Percentiles rank a stretch among this genome's conserved stretches.
Evolutionary conservation across 371 early-diverging fungal genomes (phyloP).

Genomic region (Haplosporangium sp.): DNA sequence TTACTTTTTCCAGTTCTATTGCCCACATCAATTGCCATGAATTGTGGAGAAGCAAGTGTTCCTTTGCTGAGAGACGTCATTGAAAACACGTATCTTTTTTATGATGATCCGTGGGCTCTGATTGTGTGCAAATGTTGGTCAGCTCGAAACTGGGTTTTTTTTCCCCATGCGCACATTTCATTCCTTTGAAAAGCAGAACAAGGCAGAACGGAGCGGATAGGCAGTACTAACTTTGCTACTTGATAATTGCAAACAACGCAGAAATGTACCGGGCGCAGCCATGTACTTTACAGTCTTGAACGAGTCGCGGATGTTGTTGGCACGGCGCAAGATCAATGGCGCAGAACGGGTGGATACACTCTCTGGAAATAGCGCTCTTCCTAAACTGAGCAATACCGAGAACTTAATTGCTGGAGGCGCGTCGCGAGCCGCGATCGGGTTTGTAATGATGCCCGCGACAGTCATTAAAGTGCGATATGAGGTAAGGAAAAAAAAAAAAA

Average conservation of each 20-base stretch:
- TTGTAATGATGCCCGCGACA: constrained; percentile 94
- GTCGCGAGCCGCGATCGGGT: constrained; percentile 88
- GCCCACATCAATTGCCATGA: too few relatives aligned
- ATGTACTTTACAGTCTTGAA: constrained; percentile 77
- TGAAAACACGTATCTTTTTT: too few relatives aligned
- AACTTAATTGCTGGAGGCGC: constrained; percentile 84
- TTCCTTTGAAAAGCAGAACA: too few relatives aligned
- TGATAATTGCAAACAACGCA: too few relatives aligned
- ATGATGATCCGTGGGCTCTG: too few relatives aligned
- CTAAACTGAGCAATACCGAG: constrained; percentile 62
- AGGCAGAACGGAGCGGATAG: too few relatives aligned
- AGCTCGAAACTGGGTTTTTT: too few relatives aligned
- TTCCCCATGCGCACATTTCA: too few relatives aligned
- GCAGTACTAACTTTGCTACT: neutral
- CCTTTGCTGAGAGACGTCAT: too few relatives aligned
- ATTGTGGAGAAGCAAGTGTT: too few relatives aligned
- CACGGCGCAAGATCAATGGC: constrained; percentile 48
- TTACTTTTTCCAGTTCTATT: neutral
- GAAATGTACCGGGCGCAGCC: constrained; percentile 90
- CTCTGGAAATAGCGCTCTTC: constrained; percentile 37
- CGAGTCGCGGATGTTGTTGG: constrained; percentile 55
- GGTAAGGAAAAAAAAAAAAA: constrained; percentile 56
- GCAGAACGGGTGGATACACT: constrained; percentile 38
- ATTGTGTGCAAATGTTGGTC: too few relatives aligned
- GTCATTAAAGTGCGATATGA: constrained; percentile 95